phyloP scores from a whole-genome alignment of 2,329 filamentous ascomycete species.

The Tricladium varicosporioides region DNA sequence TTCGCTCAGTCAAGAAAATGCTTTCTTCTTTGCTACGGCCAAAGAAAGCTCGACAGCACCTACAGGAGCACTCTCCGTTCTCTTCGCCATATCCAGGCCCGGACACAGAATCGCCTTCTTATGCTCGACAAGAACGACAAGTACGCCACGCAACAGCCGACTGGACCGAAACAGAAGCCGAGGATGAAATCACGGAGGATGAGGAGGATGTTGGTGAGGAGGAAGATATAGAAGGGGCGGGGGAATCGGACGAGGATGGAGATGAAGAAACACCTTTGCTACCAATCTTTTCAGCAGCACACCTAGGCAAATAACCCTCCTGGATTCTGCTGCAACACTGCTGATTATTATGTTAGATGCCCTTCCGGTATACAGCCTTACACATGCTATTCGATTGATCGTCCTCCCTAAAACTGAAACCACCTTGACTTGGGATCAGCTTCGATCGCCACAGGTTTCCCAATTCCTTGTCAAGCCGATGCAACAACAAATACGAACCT shows the following conservation, averaged over 20 bases:
- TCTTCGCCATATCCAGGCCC: slow-evolving; percentile 32
- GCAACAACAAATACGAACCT: slow-evolving; percentile 79
- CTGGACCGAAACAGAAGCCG: slow-evolving; percentile 62
- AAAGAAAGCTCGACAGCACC: slow-evolving; percentile 31
- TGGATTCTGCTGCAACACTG: slow-evolving; percentile 6
- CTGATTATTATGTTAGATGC: slow-evolving; percentile 56
- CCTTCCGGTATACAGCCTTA: slow-evolving; percentile 85
- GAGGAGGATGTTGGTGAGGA: slow-evolving; percentile 26
- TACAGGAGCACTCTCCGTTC: slow-evolving; percentile 32
- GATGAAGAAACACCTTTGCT: slow-evolving; percentile 52
- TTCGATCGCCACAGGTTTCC: slow-evolving; percentile 92
- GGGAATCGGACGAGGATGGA: slow-evolving; percentile 37
- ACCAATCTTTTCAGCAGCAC: slow-evolving; percentile 76
- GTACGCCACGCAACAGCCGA: slow-evolving; percentile 53
- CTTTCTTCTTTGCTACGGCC: slow-evolving; percentile 37
- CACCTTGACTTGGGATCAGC: slow-evolving; percentile 88
- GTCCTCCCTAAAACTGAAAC: slow-evolving; percentile 86
- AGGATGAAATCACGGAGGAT: slow-evolving; percentile 32
- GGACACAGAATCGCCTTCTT: slow-evolving; percentile 25
- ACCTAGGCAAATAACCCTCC: slow-evolving; percentile 52
- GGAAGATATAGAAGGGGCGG: slow-evolving; percentile 30
- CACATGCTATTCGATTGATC: slow-evolving; percentile 83
- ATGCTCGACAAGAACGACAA: slow-evolving; percentile 19
- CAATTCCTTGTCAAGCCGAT: slow-evolving; percentile 96
- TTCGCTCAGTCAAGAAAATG: slow-evolving; percentile 24